phyloP scores from a whole-genome alignment of 306 rosid species.

The Glycyrrhiza uralensis region DNA sequence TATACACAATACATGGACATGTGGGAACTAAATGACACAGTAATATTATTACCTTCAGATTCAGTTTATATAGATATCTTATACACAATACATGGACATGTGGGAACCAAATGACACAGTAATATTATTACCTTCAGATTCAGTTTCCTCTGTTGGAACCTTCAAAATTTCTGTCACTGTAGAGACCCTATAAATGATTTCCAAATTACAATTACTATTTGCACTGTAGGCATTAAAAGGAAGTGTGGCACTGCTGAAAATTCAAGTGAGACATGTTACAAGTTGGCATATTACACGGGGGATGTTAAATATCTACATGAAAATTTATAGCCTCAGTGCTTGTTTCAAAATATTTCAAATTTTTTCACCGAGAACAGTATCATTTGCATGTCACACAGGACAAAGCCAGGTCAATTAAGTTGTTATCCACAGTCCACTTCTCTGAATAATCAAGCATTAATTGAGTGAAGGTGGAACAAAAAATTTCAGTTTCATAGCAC shows the following conservation, averaged over 20 bases:
- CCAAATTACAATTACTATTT: too few species aligned
- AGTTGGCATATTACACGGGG: too few species aligned
- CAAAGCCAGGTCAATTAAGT: not conserved
- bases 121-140: slow-evolving; percentile 53
- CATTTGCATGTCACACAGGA: not conserved
- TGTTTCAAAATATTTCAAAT: not conserved
- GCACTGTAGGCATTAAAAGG: too few species aligned
- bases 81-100: not conserved
- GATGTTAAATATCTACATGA: too few species aligned
- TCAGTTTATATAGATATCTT: not conserved
- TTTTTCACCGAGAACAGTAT: not conserved
- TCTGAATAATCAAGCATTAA: not conserved
- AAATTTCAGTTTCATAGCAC: too few species aligned
- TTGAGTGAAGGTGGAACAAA: not conserved
- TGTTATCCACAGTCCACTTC: not conserved
- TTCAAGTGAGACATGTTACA: too few species aligned
- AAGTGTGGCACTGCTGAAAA: too few species aligned
- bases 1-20: not conserved
- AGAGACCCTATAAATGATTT: slow-evolving; percentile 67
- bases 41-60: slow-evolving; percentile 46
- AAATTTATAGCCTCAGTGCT: too few species aligned
- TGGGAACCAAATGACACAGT: not conserved
- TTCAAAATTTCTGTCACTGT: slow-evolving; percentile 73
- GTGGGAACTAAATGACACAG: not conserved
- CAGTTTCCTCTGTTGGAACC: slow-evolving; percentile 54